Base-by-base conservation (phyloP, 352 stramenopile genomes). In the Globisporangium carolinianum region DNA sequence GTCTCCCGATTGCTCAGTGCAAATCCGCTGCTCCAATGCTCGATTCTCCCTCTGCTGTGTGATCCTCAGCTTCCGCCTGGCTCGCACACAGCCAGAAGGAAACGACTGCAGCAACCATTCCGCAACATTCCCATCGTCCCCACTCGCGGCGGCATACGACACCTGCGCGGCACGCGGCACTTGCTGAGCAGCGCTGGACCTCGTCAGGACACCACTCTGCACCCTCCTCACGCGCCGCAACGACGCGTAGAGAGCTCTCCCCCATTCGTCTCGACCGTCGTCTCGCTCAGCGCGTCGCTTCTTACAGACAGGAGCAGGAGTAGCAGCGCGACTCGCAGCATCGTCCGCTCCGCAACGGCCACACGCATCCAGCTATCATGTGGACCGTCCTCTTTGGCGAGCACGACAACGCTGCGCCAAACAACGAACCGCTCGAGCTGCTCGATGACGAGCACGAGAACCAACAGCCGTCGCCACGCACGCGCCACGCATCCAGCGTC, bases 301-400 rank as follows among this genome's bases (percentile, higher is more conserved):
- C 24, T 32, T 32, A 32, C 3, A 32, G 24, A 32, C 24, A 32
- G 24, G 3, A 32, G 24, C 24, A 47, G 42, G 11, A 47, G 38
- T 15, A 45, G 41, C 41, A 45, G 7, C 41, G 6, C 41, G 24
- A 24, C 24, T 24, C 1, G 24, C 24, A 32, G 24, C 24, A 32
- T 32, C 24, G 24, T 32, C 24, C 24, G 18, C 18, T 1, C 18
- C 18, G 24, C 24, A 32, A 32, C 24, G 24, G 2, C 24, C 24
- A 32, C 24, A 32, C 24, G 24, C 24, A 11, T 42, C 10, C 3
- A 5, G 12, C 14, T 3, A 24, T n/a, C n/a, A 85, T 85, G 75
- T 85, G 75, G 75, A 83, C 72, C 18, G 73, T 80, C 36, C 69
- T 85, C 41, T 85, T 85, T 59, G 75, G 75, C n/a, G 75, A 85